phyloP scores from a whole-genome alignment of 192 early-diverging fungal species.

The Thamnidium elegans region DNA sequence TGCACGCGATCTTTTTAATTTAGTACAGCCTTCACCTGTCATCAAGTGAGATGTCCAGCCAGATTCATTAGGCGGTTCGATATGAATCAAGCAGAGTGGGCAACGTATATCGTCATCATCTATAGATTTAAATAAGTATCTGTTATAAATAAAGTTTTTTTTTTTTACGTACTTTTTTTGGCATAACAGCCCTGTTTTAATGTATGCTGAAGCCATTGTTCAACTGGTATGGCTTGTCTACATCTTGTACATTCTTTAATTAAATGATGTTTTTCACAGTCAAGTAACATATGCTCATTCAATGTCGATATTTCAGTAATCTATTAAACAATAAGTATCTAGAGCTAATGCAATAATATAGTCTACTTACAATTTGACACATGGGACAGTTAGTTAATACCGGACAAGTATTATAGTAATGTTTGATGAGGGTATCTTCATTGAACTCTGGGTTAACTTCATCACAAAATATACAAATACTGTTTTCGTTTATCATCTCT shows the following conservation, averaged over 20 bases:
- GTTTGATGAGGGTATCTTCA: conserved; percentile 66
- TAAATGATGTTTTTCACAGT: conserved; percentile 59
- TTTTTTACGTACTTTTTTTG: not conserved
- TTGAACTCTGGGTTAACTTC: conserved; percentile 59
- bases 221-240: conserved; percentile 24
- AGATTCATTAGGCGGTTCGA: conserved; percentile 51
- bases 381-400: conserved; percentile 65
- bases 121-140: not conserved
- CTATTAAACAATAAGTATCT: conserved; percentile 34
- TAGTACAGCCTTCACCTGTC: conserved; percentile 8
- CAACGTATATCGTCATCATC: conserved; percentile 19
- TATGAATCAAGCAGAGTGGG: conserved; percentile 53
- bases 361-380: conserved; percentile 62
- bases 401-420: conserved; percentile 79
- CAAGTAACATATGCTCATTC: conserved; percentile 58
- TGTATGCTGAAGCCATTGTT: conserved; percentile 32
- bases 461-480: conserved; percentile 73
- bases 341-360: not conserved
- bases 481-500: conserved; percentile 3
- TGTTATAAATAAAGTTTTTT: not conserved
- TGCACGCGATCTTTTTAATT: not conserved
- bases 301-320: conserved; percentile 71
- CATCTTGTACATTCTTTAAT: conserved; percentile 56
- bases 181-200: conserved; percentile 22
- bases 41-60: conserved; percentile 67